Evolutionary conservation across 345 rosid species (phyloP).

Genomic region (Linum lewisii): DNA sequence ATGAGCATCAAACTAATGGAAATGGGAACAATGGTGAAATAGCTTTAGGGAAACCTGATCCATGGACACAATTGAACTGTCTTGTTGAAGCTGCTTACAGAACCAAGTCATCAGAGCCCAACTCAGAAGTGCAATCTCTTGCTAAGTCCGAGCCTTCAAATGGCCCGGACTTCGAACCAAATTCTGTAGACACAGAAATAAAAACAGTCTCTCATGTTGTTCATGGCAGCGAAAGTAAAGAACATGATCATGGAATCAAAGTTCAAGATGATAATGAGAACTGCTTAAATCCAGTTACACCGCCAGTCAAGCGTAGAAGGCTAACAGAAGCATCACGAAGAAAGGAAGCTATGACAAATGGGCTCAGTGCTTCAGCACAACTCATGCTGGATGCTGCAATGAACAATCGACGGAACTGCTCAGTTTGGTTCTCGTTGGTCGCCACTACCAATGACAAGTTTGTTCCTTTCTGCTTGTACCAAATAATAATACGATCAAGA

Average conservation of each 20-base stretch:
- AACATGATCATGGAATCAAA: slow-evolving; percentile 37
- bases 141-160: slow-evolving; percentile 26
- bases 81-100: slow-evolving; percentile 94
- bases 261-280: slow-evolving; percentile 37
- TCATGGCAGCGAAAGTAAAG: slow-evolving; percentile 38
- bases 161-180: slow-evolving; percentile 29
- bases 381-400: slow-evolving; percentile 37
- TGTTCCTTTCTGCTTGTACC: slow-evolving; percentile 21
- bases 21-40: slow-evolving; percentile 36
- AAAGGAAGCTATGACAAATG: slow-evolving; percentile 38
- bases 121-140: slow-evolving; percentile 37
- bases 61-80: slow-evolving; percentile 83
- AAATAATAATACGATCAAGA: too few relatives aligned
- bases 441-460: slow-evolving; percentile 77
- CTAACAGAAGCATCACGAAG: slow-evolving; percentile 49
- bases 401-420: slow-evolving; percentile 47
- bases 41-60: slow-evolving; percentile 49
- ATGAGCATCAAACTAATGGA: slow-evolving; percentile 19
- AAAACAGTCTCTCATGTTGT: slow-evolving; percentile 21
- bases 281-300: slow-evolving; percentile 32
- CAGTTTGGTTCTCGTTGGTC: slow-evolving; percentile 88
- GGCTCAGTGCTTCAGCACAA: slow-evolving; percentile 44
- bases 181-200: slow-evolving; percentile 28
- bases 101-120: slow-evolving; percentile 60
- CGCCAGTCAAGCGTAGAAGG: slow-evolving; percentile 53